Base-by-base conservation (phyloP, 2,329 filamentous ascomycete genomes). In the Penicillium sp. region DNA sequence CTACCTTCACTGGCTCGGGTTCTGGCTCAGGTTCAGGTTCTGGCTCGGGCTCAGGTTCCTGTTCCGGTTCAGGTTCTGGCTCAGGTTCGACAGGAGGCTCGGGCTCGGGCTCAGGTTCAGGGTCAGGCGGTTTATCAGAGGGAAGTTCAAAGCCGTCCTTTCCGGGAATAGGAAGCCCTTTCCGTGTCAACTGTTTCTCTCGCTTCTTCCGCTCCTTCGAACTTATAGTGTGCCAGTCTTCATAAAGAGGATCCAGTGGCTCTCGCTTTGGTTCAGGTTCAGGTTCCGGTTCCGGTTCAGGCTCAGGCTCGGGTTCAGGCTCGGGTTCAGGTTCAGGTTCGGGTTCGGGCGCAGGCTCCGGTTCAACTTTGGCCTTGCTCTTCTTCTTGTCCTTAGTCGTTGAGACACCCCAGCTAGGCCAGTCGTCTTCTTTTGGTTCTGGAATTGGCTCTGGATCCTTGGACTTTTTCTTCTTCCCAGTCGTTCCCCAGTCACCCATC, bases 141-240 rank as follows among this genome's bases (percentile, higher is more conserved):
- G 68, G 62, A 35, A 65, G 61, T 37, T 67, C 62, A 21, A 70
- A 67, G 33, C 48, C 48, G 24, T 71, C 66, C 33, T 67, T 67
- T 22, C 68, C 68, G 2, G 69, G 69, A 16, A 71, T 66, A 16
- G 68, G 67, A 33, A 71, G 67, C 47, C 61, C 68, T 51, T 70
- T 71, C 42, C 63, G 64, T 5, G 57, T 59, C 10, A 71, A 29
- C 29, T 62, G 60, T 53, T 68, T 71, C 48, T 77, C 74, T 53
- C 76, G 75, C 60, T 76, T 77, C 65, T 81, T 80, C 50, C 78
- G 78, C 7, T 79, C 75, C 53, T 78, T 78, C 2, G 74, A 72
- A 22, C 68, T 70, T 54, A 74, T 65, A 13, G 55, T 65, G 14
- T 63, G 60, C 71, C 73, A 78, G 7, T 64, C 61, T 13, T 74